Conservation (phyloP, 2,329 filamentous ascomycete genomes). For the Aureobasidium lini region DNA sequence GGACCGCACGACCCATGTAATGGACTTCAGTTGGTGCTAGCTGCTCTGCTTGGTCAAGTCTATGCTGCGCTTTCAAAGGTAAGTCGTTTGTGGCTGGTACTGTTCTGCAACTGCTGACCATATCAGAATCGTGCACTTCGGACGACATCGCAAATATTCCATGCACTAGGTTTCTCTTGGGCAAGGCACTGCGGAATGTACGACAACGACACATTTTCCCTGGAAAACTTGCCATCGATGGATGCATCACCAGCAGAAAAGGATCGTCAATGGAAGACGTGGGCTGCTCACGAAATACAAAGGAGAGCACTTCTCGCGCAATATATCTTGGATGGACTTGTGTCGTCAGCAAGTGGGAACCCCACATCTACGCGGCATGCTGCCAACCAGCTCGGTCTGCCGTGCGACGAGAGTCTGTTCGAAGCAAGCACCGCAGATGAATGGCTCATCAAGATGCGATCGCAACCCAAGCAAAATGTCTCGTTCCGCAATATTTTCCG, state of each 20-base stretch:
- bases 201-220: conserved; percentile 29
- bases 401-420: conserved; percentile 35
- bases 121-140: conserved; percentile 33
- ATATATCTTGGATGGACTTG: conserved; percentile 38
- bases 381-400: conserved; percentile 34
- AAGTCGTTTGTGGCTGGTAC: not conserved
- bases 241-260: conserved; percentile 30
- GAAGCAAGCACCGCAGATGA: conserved; percentile 34
- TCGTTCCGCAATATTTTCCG: conserved; percentile 36
- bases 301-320: conserved; percentile 38
- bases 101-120: not conserved
- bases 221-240: conserved; percentile 28
- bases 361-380: conserved; percentile 36
- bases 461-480: conserved; percentile 24
- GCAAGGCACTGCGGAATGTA: conserved; percentile 39
- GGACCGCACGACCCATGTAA: conserved; percentile 37
- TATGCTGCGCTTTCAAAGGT: conserved; percentile 34
- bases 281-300: conserved; percentile 39
- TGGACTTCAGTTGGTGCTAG: conserved; percentile 38
- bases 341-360: conserved; percentile 38
- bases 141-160: conserved; percentile 38
- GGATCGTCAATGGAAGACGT: conserved; percentile 34
- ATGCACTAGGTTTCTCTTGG: conserved; percentile 39
- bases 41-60: conserved; percentile 36
- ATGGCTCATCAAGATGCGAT: conserved; percentile 32